phyloP scores from a whole-genome alignment of 352 stramenopile genomes.

The Globisporangium iwayamae region DNA sequence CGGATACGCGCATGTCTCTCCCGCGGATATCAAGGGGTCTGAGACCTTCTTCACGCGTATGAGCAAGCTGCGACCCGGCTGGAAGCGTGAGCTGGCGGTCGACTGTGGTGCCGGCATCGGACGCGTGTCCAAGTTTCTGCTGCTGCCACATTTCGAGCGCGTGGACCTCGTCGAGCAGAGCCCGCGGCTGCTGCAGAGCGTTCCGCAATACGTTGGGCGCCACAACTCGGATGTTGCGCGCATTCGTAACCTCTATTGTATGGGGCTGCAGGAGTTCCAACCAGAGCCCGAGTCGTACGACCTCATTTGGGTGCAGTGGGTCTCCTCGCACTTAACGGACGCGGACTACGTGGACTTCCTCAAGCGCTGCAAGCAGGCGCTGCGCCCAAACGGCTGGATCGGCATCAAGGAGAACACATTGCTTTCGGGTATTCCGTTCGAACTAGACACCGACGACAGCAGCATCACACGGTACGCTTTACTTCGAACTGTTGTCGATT shows the following conservation, averaged over 20 bases:
- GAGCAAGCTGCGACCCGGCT: constrained; percentile 40
- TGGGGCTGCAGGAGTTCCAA: constrained; percentile 91
- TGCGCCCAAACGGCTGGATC: constrained; percentile 55
- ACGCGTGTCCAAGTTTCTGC: constrained; percentile 92
- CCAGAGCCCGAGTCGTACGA: constrained; percentile 80
- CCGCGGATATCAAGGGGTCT: constrained; percentile 77
- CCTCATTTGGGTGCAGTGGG: constrained; percentile 98
- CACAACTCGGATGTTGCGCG: constrained; percentile 22
- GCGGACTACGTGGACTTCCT: constrained; percentile 93
- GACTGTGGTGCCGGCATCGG: constrained; percentile 93
- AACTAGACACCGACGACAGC: constrained; percentile 92
- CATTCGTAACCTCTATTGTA: constrained; percentile 85
- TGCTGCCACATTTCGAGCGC: constrained; percentile 83
- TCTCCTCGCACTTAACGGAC: constrained; percentile 94
- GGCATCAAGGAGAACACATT: constrained; percentile 92
- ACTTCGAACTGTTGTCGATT: background rate
- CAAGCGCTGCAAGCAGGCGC: constrained; percentile 75
- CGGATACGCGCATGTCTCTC: constrained; percentile 84
- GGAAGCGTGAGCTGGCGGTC: constrained; percentile 39
- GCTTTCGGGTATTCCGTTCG: constrained; percentile 68
- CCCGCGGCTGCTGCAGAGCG: constrained; percentile 82
- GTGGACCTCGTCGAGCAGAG: constrained; percentile 96
- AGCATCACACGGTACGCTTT: constrained; percentile 85
- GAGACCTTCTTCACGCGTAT: constrained; percentile 50
- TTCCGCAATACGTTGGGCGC: constrained; percentile 85